A percentile compares a stretch with the other conserved stretches of the same genome.
These are phyloP conservation scores for Yamadazyma scolyti DNA, from an alignment of 805 yeast species.

Conservation along the genomic window DNA sequence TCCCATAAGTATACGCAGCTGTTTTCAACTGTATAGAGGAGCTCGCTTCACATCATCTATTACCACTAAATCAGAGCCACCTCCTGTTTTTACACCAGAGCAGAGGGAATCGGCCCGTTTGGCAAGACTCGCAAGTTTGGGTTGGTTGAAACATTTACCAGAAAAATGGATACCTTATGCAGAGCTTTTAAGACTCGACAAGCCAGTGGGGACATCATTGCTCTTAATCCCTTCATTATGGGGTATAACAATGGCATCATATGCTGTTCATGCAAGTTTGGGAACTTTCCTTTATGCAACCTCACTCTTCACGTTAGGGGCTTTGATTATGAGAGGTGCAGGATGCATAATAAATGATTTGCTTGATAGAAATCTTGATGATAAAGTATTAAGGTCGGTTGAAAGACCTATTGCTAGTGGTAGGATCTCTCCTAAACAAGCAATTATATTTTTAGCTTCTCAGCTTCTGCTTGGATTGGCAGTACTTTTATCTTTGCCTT, in stretches of 20 bases:
- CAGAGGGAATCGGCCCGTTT: constrained; percentile 50
- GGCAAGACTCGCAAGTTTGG: constrained; percentile 43
- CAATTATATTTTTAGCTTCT: constrained; percentile 63
- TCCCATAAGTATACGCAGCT: too few species aligned
- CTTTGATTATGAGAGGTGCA: constrained; percentile 93
- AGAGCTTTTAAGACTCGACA: constrained; percentile 85
- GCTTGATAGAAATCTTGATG: constrained; percentile 77
- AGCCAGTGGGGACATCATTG: constrained; percentile 93
- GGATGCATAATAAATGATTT: constrained; percentile 96
- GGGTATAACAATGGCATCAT: constrained; percentile 91
- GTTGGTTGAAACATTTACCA: constrained; percentile 62
- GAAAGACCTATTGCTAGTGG: constrained; percentile 94
- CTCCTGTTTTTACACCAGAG: constrained; percentile 26
- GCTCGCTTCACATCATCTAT: too few species aligned
- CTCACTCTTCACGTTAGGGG: constrained; percentile 75
- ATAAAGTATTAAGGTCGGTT: constrained; percentile 80
- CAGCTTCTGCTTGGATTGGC: constrained; percentile 74
- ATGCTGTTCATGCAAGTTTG: constrained; percentile 64
- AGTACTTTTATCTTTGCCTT: constrained; percentile 69
- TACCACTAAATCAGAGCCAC: background rate
- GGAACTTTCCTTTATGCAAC: constrained; percentile 58
- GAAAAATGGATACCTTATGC: constrained; percentile 81
- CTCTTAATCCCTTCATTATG: constrained; percentile 83
- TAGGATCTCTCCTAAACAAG: constrained; percentile 66
- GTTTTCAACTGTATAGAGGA: too few species aligned